Percentiles rank a stretch among this genome's conserved stretches.
Conservation (phyloP, 2,329 filamentous ascomycete genomes). For the Aaosphaeria pasadenensis region DNA sequence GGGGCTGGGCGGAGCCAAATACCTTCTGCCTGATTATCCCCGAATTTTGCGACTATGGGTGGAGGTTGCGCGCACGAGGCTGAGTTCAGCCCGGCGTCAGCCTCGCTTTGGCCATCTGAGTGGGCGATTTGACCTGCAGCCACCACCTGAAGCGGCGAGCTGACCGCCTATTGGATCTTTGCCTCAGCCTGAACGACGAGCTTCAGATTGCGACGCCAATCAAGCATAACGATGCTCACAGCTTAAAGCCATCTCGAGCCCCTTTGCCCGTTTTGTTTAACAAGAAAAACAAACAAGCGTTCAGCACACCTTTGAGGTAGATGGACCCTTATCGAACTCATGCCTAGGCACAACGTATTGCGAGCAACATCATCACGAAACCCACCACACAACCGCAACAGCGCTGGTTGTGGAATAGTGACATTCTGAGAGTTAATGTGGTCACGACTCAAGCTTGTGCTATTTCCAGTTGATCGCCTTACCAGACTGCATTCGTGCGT, state of each 20-base stretch:
- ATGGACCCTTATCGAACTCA: constrained; percentile 9
- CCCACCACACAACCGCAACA: too few relatives aligned
- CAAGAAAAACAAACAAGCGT: constrained; percentile 28
- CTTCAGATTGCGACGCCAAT: constrained; percentile 24
- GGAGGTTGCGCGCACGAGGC: constrained; percentile 28
- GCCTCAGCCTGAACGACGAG: constrained; percentile 26
- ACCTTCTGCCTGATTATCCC: constrained; percentile 35
- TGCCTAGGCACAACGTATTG: too few relatives aligned
- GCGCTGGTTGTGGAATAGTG: too few relatives aligned
- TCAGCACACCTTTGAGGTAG: constrained; percentile 28
- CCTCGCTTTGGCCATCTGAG: constrained; percentile 37
- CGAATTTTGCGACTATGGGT: constrained; percentile 27
- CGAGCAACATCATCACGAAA: too few relatives aligned
- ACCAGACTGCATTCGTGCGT: too few relatives aligned
- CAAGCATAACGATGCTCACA: constrained; percentile 17
- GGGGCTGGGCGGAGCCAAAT: constrained; percentile 27
- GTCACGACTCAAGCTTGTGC: too few relatives aligned
- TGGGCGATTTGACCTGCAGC: constrained; percentile 33
- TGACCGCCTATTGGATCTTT: constrained; percentile 31
- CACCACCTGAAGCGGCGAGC: constrained; percentile 33
- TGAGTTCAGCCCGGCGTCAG: constrained; percentile 36
- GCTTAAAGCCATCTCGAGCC: constrained; percentile 11
- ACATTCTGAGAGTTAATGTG: too few relatives aligned
- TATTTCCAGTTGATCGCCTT: too few relatives aligned
- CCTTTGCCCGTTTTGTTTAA: constrained; percentile 22